Percentiles rank a stretch among this genome's conserved stretches.
Evolutionary conservation across 2,329 filamentous ascomycete species (phyloP).

Genomic region (Fusarium hostae): DNA sequence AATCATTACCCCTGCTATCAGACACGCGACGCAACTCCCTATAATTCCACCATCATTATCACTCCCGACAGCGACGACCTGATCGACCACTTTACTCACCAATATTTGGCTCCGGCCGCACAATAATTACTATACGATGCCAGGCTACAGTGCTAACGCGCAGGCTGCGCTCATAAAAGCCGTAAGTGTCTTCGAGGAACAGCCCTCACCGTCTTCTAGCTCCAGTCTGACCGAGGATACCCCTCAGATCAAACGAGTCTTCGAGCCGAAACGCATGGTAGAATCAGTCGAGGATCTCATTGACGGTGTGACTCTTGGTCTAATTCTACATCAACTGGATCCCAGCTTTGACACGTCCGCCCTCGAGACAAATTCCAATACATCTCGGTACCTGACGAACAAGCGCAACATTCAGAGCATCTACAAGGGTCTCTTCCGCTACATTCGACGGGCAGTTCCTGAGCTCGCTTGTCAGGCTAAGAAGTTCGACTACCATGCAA

Average conservation of each 20-base stretch:
- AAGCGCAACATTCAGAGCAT: slow-evolving; percentile 65
- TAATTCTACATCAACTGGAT: slow-evolving; percentile 69
- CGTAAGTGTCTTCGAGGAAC: slow-evolving; percentile 51
- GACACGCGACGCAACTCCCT: slow-evolving; percentile 45
- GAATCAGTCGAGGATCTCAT: slow-evolving; percentile 62
- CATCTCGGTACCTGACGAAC: slow-evolving; percentile 58
- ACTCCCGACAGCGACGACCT: slow-evolving; percentile 14
- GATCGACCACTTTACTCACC: slow-evolving; percentile 12
- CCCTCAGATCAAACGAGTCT: slow-evolving; percentile 52
- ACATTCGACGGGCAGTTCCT: slow-evolving; percentile 64
- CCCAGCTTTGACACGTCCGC: slow-evolving; percentile 65
- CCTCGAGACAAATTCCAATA: slow-evolving; percentile 59
- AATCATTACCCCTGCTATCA: slow-evolving; percentile 26
- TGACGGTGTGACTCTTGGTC: slow-evolving; percentile 65
- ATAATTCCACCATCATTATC: slow-evolving; percentile 26
- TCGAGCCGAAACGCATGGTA: slow-evolving; percentile 57
- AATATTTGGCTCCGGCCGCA: slow-evolving; percentile 19
- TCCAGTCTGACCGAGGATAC: slow-evolving; percentile 24
- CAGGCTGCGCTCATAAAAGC: slow-evolving; percentile 68
- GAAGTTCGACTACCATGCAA: slow-evolving; percentile 66
- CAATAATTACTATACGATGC: slow-evolving; percentile 45
- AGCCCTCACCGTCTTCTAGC: slow-evolving; percentile 1
- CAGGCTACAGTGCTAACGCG: slow-evolving; percentile 54
- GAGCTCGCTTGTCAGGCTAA: slow-evolving; percentile 64
- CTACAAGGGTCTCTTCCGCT: slow-evolving; percentile 65